A percentile compares a stretch with the other conserved stretches of the same genome.
Evolutionary conservation across 768 basidiomycete genomes (phyloP).

Genomic region (Boletus reticulatus): DNA sequence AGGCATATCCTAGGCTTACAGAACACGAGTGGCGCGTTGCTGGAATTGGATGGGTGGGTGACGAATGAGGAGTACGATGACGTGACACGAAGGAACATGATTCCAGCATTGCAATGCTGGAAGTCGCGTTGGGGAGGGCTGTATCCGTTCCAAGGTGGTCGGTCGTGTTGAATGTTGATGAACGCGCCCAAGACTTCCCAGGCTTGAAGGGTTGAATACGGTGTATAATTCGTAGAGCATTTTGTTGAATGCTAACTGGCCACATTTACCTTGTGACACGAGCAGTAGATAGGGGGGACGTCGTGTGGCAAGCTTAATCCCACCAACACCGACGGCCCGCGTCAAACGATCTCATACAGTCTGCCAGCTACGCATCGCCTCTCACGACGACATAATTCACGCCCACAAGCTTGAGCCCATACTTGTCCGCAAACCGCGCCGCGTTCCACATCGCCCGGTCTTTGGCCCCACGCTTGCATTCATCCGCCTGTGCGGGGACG

Average conservation of each 20-base stretch:
- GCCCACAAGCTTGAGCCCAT: constrained; percentile 56
- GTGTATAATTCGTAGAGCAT: too few relatives aligned
- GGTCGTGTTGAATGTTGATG: neutral
- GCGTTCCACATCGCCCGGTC: constrained; percentile 58
- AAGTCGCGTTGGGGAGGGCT: neutral
- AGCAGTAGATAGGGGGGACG: too few relatives aligned
- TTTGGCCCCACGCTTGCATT: constrained; percentile 42
- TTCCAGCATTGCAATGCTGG: neutral
- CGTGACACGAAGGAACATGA: neutral
- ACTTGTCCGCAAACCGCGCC: constrained; percentile 45
- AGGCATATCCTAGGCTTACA: neutral
- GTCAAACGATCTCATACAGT: too few relatives aligned
- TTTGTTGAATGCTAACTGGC: too few relatives aligned
- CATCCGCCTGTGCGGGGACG: constrained; percentile 44
- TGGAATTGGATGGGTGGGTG: neutral
- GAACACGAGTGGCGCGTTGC: neutral
- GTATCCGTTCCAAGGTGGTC: neutral
- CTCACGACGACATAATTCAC: constrained; percentile 53
- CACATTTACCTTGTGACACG: too few relatives aligned
- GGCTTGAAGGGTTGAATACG: too few relatives aligned
- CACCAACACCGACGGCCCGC: too few relatives aligned
- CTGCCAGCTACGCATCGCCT: constrained; percentile 14
- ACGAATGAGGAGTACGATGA: neutral
- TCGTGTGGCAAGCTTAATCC: too few relatives aligned
- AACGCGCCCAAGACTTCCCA: too few relatives aligned